phyloP scores from a whole-genome alignment of 345 rosid genomes.

The Arabidopsis suecica region DNA sequence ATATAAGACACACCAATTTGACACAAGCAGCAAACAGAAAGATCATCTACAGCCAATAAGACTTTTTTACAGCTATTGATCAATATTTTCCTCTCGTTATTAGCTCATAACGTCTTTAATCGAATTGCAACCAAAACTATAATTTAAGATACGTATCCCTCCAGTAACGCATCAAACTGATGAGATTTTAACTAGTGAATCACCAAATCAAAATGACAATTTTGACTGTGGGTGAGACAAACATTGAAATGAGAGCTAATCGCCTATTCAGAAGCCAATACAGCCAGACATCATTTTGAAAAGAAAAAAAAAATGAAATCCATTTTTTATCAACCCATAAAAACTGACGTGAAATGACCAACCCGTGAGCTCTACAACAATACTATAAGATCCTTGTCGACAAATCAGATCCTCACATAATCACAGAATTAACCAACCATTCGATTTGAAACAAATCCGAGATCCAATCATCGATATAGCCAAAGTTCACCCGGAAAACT shows the following conservation, averaged over 20 bases:
- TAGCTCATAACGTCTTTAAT: not conserved
- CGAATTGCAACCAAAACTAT: constrained; percentile 1
- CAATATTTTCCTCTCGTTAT: not conserved
- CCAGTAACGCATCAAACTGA: not conserved
- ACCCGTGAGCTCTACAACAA: constrained; percentile 17
- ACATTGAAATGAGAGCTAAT: constrained; percentile 3
- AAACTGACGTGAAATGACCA: constrained; percentile 22
- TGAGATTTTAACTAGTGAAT: not conserved
- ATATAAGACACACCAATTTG: constrained; percentile 2
- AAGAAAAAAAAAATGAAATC: not conserved
- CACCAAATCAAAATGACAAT: not conserved
- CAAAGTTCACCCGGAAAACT: not conserved
- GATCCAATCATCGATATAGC: constrained; percentile 31
- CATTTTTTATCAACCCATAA: not conserved
- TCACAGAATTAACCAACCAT: not conserved
- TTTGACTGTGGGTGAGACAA: not conserved
- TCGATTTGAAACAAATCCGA: constrained; percentile 19
- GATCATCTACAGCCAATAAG: not conserved
- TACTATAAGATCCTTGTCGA: constrained; percentile 6
- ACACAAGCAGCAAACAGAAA: constrained; percentile 14
- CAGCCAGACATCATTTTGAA: not conserved
- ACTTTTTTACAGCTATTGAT: not conserved
- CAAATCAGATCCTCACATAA: constrained; percentile 6
- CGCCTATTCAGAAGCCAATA: constrained; percentile 1
- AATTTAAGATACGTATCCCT: not conserved